Evolutionary conservation across 192 early-diverging fungal species (phyloP).

Genomic region (Backusella tarrabulga): DNA sequence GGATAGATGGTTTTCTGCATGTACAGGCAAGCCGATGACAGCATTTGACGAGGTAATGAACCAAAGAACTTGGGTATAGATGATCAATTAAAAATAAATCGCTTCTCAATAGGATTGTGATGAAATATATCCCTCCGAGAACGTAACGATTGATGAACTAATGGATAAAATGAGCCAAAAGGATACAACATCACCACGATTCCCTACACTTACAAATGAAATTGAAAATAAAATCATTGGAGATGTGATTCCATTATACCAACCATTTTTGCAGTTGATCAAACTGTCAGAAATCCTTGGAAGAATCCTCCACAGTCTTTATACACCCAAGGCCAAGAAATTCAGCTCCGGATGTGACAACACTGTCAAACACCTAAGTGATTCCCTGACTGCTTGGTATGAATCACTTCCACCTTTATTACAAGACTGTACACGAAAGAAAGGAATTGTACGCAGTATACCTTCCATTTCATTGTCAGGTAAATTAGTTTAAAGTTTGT

Average conservation of each 20-base stretch:
- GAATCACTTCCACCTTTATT: conserved; percentile 17
- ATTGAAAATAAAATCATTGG: conserved; percentile 10
- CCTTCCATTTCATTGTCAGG: conserved; percentile 26
- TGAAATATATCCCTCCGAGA: conserved; percentile 27
- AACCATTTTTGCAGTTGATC: conserved; percentile 33
- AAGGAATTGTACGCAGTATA: not conserved
- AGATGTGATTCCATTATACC: conserved; percentile 25
- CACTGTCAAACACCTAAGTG: conserved; percentile 25
- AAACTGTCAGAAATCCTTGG: conserved; percentile 38
- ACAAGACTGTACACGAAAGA: conserved; percentile 8
- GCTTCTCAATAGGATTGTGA: conserved; percentile 20
- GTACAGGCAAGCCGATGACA: conserved; percentile 54
- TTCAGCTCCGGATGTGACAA: conserved; percentile 26
- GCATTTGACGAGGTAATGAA: conserved; percentile 37
- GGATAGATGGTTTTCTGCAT: conserved; percentile 65
- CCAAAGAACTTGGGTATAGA: not conserved
- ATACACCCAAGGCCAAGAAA: conserved; percentile 31
- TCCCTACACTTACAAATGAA: conserved; percentile 14
- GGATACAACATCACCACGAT: conserved; percentile 15
- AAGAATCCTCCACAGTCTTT: conserved; percentile 27
- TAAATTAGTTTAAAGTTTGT: not conserved
- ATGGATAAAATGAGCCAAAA: conserved; percentile 19
- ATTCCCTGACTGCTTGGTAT: conserved; percentile 25
- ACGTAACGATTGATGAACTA: conserved; percentile 26
- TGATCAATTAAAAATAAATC: not conserved